Conservation (phyloP, 2,329 filamentous ascomycete genomes). For the Ploettnerulaceae sp. region DNA sequence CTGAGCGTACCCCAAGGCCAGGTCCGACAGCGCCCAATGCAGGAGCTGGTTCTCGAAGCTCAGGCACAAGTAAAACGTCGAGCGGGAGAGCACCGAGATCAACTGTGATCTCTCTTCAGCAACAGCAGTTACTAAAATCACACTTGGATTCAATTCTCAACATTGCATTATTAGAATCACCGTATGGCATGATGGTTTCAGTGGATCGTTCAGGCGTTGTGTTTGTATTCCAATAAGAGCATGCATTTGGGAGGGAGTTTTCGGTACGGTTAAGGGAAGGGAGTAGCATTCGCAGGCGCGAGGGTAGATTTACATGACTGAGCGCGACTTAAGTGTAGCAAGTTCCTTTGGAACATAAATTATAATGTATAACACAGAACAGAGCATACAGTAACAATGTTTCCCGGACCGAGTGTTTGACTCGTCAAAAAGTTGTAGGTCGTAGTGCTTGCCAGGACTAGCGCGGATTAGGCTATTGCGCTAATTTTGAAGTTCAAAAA, state of each 20-base stretch:
- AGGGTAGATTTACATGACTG: neutral
- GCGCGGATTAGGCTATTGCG: slow-evolving; percentile 9
- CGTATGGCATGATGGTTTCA: slow-evolving; percentile 89
- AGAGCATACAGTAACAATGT: too few species aligned
- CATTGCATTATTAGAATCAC: slow-evolving; percentile 79
- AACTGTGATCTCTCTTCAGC: slow-evolving; percentile 81
- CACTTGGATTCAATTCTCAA: slow-evolving; percentile 87
- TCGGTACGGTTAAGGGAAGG: neutral
- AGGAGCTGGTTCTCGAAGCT: slow-evolving; percentile 29
- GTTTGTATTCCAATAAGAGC: slow-evolving; percentile 60
- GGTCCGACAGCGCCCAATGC: slow-evolving; percentile 32
- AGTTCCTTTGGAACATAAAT: neutral
- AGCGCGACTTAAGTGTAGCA: too few species aligned
- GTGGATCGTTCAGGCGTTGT: slow-evolving; percentile 86
- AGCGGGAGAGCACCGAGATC: slow-evolving; percentile 57
- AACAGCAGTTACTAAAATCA: slow-evolving; percentile 77
- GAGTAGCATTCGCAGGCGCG: slow-evolving; percentile 10
- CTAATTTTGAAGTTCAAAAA: slow-evolving; percentile 9
- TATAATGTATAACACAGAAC: neutral
- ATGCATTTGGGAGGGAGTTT: slow-evolving; percentile 19
- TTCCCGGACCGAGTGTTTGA: too few species aligned
- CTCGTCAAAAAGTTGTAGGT: too few species aligned
- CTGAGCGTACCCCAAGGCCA: slow-evolving; percentile 44
- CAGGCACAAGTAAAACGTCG: slow-evolving; percentile 26
- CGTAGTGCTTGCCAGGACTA: slow-evolving; percentile 11